These are phyloP conservation scores for Veloboletus limbatus DNA, from an alignment of 1,284 basidiomycete genomes.

Conservation along the genomic window DNA sequence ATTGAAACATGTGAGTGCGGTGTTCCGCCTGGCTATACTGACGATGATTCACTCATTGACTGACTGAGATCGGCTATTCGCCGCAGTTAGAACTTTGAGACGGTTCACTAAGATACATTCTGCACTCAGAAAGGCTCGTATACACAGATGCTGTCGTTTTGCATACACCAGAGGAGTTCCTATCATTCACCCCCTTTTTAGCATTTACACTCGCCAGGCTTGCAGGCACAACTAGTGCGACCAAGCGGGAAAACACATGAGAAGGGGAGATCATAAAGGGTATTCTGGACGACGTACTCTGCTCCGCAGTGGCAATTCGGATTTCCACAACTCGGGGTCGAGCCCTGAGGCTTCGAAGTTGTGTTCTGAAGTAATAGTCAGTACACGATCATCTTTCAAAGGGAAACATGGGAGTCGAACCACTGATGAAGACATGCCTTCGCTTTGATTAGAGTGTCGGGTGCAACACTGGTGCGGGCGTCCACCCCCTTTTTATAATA, in stretches of 20 bases:
- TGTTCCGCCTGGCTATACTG: too few relatives aligned
- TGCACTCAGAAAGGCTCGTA: too few relatives aligned
- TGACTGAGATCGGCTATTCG: too few relatives aligned
- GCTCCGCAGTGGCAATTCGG: constrained; percentile 18
- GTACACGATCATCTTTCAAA: not conserved
- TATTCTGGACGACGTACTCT: constrained; percentile 11
- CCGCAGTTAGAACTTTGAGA: too few relatives aligned
- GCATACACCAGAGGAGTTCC: not conserved
- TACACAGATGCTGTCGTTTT: too few relatives aligned
- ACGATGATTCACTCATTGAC: too few relatives aligned
- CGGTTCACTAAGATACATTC: too few relatives aligned
- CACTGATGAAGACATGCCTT: constrained; percentile 13
- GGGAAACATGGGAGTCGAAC: not conserved
- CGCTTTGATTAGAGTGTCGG: not conserved
- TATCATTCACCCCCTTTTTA: not conserved
- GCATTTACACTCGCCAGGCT: constrained; percentile 21
- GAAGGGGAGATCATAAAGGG: not conserved
- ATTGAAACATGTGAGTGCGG: too few relatives aligned
- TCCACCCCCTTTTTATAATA: not conserved
- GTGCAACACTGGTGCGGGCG: not conserved
- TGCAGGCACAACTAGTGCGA: constrained; percentile 19
- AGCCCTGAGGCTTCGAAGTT: constrained; percentile 9
- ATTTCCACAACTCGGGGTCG: constrained; percentile 20
- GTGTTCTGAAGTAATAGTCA: constrained; percentile 6
- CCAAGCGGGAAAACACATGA: not conserved